These are phyloP conservation scores for Metschnikowia similis DNA, from an alignment of 805 yeast species.

Conservation along the genomic window DNA sequence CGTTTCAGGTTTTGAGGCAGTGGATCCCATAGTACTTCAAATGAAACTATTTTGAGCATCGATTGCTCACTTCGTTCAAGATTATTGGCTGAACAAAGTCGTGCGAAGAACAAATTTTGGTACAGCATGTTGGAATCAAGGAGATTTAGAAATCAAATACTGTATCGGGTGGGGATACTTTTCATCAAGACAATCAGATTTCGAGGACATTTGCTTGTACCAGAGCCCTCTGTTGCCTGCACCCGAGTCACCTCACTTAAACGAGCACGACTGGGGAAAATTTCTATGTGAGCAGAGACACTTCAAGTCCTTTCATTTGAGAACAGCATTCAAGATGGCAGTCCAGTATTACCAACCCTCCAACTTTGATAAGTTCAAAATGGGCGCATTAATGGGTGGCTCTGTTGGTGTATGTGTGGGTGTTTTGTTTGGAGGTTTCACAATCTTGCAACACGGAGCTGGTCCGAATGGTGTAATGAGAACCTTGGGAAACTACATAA, in stretches of 20 bases:
- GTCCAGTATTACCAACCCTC: conserved; percentile 56
- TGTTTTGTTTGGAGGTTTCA: conserved; percentile 87
- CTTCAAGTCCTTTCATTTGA: background rate
- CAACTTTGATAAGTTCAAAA: conserved; percentile 92
- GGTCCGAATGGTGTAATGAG: conserved; percentile 97
- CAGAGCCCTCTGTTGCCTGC: background rate
- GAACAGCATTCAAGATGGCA: conserved; percentile 10
- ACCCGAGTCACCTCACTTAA: conserved; percentile 1
- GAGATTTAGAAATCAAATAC: background rate
- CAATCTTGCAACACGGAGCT: conserved; percentile 91
- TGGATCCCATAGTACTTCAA: conserved; percentile 47
- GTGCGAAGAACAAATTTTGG: conserved; percentile 2
- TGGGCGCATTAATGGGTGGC: conserved; percentile 97
- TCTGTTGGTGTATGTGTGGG: conserved; percentile 94
- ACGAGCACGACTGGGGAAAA: conserved; percentile 4
- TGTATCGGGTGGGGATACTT: background rate
- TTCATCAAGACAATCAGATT: background rate
- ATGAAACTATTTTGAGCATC: background rate
- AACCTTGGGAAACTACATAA: conserved; percentile 93
- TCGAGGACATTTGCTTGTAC: background rate
- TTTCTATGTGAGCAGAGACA: conserved; percentile 1
- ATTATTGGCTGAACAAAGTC: conserved; percentile 5
- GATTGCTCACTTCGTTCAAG: background rate
- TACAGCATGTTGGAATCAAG: background rate
- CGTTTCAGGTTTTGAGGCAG: conserved; percentile 59